These are phyloP conservation scores for Vanrija sp. DNA, from an alignment of 1,284 basidiomycete genomes.

Conservation along the genomic window DNA sequence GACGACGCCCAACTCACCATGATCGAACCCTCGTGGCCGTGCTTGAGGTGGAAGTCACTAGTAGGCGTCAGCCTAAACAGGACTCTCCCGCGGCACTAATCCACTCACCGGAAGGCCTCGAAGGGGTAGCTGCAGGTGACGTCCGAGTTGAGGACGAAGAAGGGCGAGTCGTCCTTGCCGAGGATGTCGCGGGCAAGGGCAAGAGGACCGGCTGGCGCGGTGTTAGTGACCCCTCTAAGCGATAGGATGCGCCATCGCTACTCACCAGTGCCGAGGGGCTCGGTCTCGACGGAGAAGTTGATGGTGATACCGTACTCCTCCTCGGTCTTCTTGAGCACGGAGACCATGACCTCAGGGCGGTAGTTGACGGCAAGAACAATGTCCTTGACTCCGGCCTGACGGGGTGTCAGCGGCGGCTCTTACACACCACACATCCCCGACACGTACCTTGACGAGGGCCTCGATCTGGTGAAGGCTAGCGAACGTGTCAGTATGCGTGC, in stretches of 20 bases:
- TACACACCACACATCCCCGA: background rate
- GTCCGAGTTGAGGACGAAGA: constrained; percentile 57
- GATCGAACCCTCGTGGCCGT: constrained; percentile 55
- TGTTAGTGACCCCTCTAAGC: background rate
- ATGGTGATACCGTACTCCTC: constrained; percentile 56
- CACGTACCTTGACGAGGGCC: constrained; percentile 53
- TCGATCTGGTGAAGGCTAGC: constrained; percentile 55
- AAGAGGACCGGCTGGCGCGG: constrained; percentile 52
- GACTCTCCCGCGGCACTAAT: background rate
- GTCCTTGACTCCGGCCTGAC: constrained; percentile 54
- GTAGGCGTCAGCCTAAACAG: background rate
- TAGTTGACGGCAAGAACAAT: constrained; percentile 57
- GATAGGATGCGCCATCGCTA: background rate
- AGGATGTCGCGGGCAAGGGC: constrained; percentile 54
- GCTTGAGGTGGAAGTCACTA: constrained; percentile 54
- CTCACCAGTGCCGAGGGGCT: constrained; percentile 55
- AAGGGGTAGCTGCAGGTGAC: constrained; percentile 56
- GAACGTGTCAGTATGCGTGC: background rate
- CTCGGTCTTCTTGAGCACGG: constrained; percentile 54
- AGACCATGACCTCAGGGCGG: constrained; percentile 55
- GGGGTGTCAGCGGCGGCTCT: constrained; percentile 1
- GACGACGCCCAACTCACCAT: constrained; percentile 53
- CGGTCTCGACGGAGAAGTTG: constrained; percentile 55
- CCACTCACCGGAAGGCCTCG: constrained; percentile 50
- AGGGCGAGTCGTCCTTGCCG: constrained; percentile 55